Percentiles rank a stretch among this genome's conserved stretches.
Conservation (phyloP, 345 rosid genomes). For the Dovyalis caffra region DNA sequence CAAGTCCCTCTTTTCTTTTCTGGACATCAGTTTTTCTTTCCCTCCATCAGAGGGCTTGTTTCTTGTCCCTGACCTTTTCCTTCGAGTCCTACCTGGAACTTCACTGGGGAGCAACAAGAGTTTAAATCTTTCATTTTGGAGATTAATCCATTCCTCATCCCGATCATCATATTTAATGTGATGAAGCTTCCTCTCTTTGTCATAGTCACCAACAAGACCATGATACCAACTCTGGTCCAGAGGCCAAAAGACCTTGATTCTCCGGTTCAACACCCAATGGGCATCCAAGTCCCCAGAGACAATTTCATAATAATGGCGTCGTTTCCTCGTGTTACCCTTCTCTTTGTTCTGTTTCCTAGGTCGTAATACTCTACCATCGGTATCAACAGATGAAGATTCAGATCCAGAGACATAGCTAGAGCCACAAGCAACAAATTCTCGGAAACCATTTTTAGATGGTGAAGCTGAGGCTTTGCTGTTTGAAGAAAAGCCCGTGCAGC, state of each 20-base stretch:
- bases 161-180: constrained; percentile 97
- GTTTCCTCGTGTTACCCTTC: constrained; percentile 57
- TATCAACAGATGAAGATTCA: constrained; percentile 51
- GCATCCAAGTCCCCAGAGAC: constrained; percentile 65
- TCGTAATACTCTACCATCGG: constrained; percentile 67
- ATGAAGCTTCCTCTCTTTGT: constrained; percentile 70
- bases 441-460: constrained; percentile 41
- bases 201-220: constrained; percentile 78
- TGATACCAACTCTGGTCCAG: constrained; percentile 86
- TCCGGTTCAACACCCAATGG: constrained; percentile 64
- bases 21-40: constrained; percentile 36
- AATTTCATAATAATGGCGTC: constrained; percentile 87
- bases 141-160: constrained; percentile 93
- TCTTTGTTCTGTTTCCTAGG: constrained; percentile 62
- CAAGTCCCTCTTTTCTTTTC: constrained; percentile 38
- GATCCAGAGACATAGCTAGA: constrained; percentile 43
- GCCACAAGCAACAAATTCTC: constrained; percentile 24
- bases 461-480: constrained; percentile 44
- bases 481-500: constrained; percentile 70
- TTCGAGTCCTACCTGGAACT: constrained; percentile 52
- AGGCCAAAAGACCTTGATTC: constrained; percentile 94
- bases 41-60: constrained; percentile 33
- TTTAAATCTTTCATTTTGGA: constrained; percentile 81
- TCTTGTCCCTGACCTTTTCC: constrained; percentile 41
- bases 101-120: constrained; percentile 79